A percentile compares a stretch with the other conserved stretches of the same genome.
Evolutionary conservation across 1,139 yeast genomes (phyloP).

Genomic region (Protomyces macrosporus): DNA sequence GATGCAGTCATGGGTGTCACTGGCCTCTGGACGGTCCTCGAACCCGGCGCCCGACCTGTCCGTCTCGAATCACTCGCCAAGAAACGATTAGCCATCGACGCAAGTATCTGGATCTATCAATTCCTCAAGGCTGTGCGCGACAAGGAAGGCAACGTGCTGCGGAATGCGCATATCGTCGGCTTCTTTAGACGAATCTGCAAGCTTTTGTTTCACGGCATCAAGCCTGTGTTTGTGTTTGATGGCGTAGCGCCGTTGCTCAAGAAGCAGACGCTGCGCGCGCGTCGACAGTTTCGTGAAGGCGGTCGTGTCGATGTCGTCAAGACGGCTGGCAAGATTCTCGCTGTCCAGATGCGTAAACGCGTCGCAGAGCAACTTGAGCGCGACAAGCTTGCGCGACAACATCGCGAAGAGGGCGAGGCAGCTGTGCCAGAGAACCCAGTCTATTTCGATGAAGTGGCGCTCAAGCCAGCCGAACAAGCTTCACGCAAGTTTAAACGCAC

Average conservation of each 20-base stretch:
- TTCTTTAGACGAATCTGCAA: conserved; percentile 92
- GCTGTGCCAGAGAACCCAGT: conserved; percentile 44
- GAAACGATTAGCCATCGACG: conserved; percentile 86
- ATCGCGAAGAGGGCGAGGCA: conserved; percentile 38
- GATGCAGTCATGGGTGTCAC: conserved; percentile 79
- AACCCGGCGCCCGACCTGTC: conserved; percentile 87
- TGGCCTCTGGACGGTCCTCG: conserved; percentile 86
- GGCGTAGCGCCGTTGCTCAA: conserved; percentile 93
- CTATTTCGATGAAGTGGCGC: conserved; percentile 29
- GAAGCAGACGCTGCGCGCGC: conserved; percentile 55
- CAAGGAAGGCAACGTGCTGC: conserved; percentile 68
- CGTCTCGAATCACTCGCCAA: conserved; percentile 67
- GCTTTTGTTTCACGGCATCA: conserved; percentile 77
- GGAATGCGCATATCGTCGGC: conserved; percentile 84
- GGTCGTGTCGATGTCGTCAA: conserved; percentile 62
- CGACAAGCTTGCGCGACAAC: conserved; percentile 30
- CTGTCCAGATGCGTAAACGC: conserved; percentile 66
- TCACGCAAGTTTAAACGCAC: conserved; percentile 40
- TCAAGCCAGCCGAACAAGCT: conserved; percentile 16
- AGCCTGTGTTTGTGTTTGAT: conserved; percentile 93
- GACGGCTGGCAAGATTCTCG: conserved; percentile 75
- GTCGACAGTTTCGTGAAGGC: conserved; percentile 71
- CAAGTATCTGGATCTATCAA: conserved; percentile 98
- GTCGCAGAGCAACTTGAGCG: conserved; percentile 38
- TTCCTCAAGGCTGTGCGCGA: conserved; percentile 92